Percentiles rank a stretch among this genome's conserved stretches.
Evolutionary conservation across 768 basidiomycete species (phyloP).

Genomic region (Lactarius hatsudake): DNA sequence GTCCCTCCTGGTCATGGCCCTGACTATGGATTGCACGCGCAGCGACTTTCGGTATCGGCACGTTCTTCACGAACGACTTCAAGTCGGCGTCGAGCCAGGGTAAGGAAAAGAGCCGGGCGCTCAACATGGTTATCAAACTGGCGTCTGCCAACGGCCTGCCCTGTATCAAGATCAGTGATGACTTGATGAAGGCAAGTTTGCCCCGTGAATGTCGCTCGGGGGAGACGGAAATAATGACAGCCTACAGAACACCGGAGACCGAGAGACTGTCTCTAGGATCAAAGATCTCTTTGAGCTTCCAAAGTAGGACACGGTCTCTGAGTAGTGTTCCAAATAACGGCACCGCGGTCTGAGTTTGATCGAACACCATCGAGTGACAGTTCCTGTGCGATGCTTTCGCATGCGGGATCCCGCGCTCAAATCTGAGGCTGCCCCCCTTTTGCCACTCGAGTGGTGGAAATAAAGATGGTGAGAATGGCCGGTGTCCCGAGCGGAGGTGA

Average conservation of each 20-base stretch:
- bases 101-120: constrained; percentile 65
- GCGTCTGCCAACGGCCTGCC: constrained; percentile 65
- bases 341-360: constrained; percentile 6
- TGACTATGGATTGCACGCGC: constrained; percentile 6
- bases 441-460: background rate
- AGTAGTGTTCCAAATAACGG: background rate
- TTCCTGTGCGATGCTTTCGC: background rate
- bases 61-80: constrained; percentile 90
- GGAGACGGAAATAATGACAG: background rate
- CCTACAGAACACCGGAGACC: constrained; percentile 49
- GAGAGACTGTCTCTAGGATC: constrained; percentile 44
- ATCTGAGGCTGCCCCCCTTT: background rate
- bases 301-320: constrained; percentile 19
- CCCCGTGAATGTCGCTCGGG: background rate
- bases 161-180: constrained; percentile 94
- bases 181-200: constrained; percentile 66
- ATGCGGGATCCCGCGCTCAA: background rate
- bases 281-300: constrained; percentile 50
- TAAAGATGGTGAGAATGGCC: background rate
- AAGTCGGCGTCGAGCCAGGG: constrained; percentile 41
- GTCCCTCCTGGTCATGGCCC: constrained; percentile 9
- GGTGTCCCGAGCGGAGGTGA: background rate
- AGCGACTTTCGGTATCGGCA: constrained; percentile 95
- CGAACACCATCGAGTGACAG: background rate
- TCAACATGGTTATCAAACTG: constrained; percentile 97